A percentile compares a stretch with the other conserved stretches of the same genome.
phyloP scores from a whole-genome alignment of 139 green algal species.

The Penium margaritaceum region DNA sequence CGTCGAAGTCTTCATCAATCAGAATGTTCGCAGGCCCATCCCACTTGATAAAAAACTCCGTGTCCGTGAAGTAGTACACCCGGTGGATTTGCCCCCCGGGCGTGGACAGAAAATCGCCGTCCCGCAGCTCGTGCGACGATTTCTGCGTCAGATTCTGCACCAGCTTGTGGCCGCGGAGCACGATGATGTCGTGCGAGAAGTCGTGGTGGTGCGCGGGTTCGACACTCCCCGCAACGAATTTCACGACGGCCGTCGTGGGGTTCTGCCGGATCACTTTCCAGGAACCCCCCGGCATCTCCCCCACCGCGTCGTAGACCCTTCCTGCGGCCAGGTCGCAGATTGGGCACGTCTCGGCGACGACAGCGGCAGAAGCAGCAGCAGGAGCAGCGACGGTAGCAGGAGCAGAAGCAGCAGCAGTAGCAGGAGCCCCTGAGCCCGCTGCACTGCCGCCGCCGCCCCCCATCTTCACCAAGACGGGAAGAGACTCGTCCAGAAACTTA shows the following conservation, averaged over 20 bases:
- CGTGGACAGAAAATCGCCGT: constrained; percentile 9
- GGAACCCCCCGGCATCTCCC: constrained; percentile 8
- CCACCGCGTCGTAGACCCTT: not conserved
- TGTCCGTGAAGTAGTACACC: constrained; percentile 7
- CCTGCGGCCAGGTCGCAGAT: constrained; percentile 3
- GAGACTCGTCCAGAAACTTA: constrained; percentile 10
- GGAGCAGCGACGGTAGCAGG: too few relatives aligned
- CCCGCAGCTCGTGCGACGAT: not conserved
- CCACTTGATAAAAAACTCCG: constrained; percentile 20
- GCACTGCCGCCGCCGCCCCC: too few relatives aligned
- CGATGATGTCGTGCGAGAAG: not conserved
- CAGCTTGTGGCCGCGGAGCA: not conserved
- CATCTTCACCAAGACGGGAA: too few relatives aligned
- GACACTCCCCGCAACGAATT: not conserved
- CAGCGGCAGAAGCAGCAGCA: too few relatives aligned
- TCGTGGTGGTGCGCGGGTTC: constrained; percentile 16
- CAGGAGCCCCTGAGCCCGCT: too few relatives aligned
- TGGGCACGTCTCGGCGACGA: too few relatives aligned
- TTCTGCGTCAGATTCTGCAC: constrained; percentile 2
- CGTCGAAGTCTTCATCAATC: constrained; percentile 1
- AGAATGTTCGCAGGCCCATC: constrained; percentile 11
- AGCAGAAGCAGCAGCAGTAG: too few relatives aligned
- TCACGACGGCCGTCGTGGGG: constrained; percentile 1
- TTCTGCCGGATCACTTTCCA: constrained; percentile 5
- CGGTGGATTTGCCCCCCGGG: constrained; percentile 9